Evolutionary conservation across 2,329 filamentous ascomycete species (phyloP), one percentile per base, ranked within the genome.

Genomic region (Dactylella cylindrospora): DNA sequence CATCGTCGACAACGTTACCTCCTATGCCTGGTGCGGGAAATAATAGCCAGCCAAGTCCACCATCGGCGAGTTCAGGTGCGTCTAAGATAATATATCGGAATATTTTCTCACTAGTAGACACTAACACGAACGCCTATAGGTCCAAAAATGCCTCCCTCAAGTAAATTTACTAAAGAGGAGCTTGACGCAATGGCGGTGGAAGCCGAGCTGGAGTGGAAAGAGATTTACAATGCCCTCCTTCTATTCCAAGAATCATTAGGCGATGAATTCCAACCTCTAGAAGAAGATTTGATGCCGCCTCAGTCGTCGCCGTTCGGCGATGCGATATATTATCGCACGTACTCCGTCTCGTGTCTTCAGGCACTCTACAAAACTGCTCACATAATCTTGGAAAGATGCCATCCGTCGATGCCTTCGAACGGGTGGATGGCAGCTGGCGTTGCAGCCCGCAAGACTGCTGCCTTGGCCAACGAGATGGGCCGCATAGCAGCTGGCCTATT

Each of bases 321-420:
- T 12, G 85, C 88, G 0, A 75, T 90, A 5, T 83, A 89, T 66
- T 96, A 95, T 70, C 82, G 88, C 23, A 91, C 87, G 1, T 91
- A 89, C 71, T 84, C 85, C n/a, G 86, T 97, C 65, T 88, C 87
- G 2, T 85, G 88, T 26, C 78, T 96, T 17, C 95, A 90, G 88
- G 83, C 87, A 70, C 85, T 90, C 66, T 90, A 88, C 71, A 86
- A 95, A 72, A 88, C 91, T 77, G 84, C 85, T 0, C 79, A 89
- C 39, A 91, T 97, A 54, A 79, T 90, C 49, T 79, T 93, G n/a
- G 78, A 91, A 59, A 81, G 93, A 26, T 79, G 84, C 0, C 90
- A 96, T 67, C 93, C 93, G 0, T 81, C 81, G 19, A 96, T 96
- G 90, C 91, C 90, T 0, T 89, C 91, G 0, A 84, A 90, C 6